These are phyloP conservation scores for Penicillium aurantiogriseum DNA, from an alignment of 2,329 filamentous ascomycete genomes.

Conservation along the genomic window DNA sequence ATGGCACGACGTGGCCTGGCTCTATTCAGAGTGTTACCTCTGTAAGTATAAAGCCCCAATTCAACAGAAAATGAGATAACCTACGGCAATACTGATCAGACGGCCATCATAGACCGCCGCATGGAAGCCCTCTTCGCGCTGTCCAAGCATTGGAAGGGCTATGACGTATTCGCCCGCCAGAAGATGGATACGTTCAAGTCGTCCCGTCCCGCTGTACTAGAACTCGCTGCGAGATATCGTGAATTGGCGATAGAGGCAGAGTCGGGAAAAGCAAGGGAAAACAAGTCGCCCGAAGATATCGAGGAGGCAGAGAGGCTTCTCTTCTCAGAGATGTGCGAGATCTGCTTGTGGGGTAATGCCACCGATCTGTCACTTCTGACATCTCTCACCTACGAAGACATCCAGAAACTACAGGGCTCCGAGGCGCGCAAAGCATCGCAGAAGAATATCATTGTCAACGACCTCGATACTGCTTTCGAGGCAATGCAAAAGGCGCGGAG, in stretches of 20 bases:
- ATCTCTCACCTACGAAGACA: constrained; percentile 88
- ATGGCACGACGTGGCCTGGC: constrained; percentile 86
- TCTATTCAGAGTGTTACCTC: constrained; percentile 91
- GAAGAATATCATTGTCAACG: constrained; percentile 88
- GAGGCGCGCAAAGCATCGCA: constrained; percentile 82
- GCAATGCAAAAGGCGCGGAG: constrained; percentile 45
- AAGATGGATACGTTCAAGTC: constrained; percentile 92
- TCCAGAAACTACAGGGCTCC: constrained; percentile 91
- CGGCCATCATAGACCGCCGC: constrained; percentile 56
- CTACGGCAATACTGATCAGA: constrained; percentile 22
- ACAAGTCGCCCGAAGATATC: constrained; percentile 46
- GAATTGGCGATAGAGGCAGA: constrained; percentile 68
- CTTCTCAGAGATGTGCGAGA: constrained; percentile 92
- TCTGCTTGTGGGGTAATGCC: constrained; percentile 95
- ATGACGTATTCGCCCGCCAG: constrained; percentile 86
- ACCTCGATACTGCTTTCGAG: constrained; percentile 68
- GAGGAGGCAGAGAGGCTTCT: constrained; percentile 71
- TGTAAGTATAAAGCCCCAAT: constrained; percentile 43
- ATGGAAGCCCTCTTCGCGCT: constrained; percentile 74
- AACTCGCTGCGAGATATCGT: constrained; percentile 76
- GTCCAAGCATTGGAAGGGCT: constrained; percentile 79
- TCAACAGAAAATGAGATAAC: neutral
- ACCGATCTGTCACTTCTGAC: constrained; percentile 91
- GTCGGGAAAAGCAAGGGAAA: constrained; percentile 48
- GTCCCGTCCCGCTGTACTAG: constrained; percentile 79